Conservation (phyloP, 352 stramenopile genomes). For the Globisporangium viniferum region DNA sequence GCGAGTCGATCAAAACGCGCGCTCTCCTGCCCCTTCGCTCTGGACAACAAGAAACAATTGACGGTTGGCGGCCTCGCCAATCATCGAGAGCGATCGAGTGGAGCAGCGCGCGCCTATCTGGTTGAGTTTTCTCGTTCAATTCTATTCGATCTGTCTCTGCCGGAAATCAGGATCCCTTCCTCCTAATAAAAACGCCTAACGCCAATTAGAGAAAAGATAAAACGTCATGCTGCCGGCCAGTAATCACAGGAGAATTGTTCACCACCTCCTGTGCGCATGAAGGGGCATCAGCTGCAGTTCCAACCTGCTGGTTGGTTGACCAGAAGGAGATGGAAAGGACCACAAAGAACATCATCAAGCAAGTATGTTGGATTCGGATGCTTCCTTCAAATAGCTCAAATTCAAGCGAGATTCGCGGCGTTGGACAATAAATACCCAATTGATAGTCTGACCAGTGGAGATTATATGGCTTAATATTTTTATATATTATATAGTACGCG, state of each 20-base stretch:
- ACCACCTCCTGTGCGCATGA: neutral
- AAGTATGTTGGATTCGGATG: neutral
- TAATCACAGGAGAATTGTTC: neutral
- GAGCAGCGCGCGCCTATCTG: neutral
- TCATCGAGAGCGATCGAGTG: neutral
- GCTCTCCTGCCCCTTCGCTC: neutral
- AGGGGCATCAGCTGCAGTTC: neutral
- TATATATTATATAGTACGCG: neutral
- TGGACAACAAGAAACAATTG: neutral
- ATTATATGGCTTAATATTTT: neutral
- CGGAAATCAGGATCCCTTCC: slow-evolving; percentile 1
- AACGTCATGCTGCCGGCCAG: slow-evolving; percentile 6
- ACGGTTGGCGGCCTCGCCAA: neutral
- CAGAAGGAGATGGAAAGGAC: neutral
- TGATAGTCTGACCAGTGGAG: neutral
- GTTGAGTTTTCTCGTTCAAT: neutral
- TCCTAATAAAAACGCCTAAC: neutral
- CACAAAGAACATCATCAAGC: neutral
- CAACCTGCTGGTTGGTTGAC: neutral
- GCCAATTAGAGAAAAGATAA: neutral
- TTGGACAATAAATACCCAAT: neutral
- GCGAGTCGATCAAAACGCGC: neutral
- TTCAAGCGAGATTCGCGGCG: neutral
- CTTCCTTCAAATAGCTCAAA: neutral
- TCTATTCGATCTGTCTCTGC: neutral